A percentile compares a stretch with the other conserved stretches of the same genome.
Evolutionary conservation across 495 filamentous ascomycete genomes (phyloP).

Genomic region (Xylona heveae): DNA sequence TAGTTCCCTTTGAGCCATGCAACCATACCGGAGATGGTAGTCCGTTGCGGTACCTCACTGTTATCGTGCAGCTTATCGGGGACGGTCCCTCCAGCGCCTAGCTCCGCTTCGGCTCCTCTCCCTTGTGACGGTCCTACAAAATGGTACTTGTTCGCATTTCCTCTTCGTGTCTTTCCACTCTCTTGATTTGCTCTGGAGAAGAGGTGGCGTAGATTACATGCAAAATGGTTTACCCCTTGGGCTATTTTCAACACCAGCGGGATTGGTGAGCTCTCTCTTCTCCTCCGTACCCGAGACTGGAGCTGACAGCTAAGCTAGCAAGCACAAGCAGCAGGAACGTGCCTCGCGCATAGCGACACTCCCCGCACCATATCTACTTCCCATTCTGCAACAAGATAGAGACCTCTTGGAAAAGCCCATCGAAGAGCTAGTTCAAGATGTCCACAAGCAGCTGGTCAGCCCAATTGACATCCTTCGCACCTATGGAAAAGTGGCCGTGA

Average conservation of each 20-base stretch:
- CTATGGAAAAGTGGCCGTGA: constrained; percentile 78
- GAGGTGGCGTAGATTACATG: too few species aligned
- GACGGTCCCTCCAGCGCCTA: too few species aligned
- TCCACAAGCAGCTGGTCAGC: constrained; percentile 42
- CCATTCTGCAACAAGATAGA: constrained; percentile 37
- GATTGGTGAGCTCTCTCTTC: constrained; percentile 21
- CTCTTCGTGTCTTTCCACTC: too few species aligned
- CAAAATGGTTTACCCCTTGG: constrained; percentile 33
- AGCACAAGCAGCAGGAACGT: constrained; percentile 61
- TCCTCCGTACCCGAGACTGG: constrained; percentile 1
- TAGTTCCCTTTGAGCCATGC: too few species aligned
- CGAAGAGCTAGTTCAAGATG: constrained; percentile 50
- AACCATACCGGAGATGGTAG: too few species aligned
- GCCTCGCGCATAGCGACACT: constrained; percentile 43
- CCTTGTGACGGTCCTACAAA: too few species aligned
- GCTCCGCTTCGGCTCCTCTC: too few species aligned
- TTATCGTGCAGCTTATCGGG: too few species aligned
- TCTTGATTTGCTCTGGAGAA: too few species aligned
- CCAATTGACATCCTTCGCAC: constrained; percentile 59
- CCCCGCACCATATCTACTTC: constrained; percentile 36
- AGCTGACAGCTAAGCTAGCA: constrained; percentile 23
- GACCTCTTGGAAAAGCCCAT: constrained; percentile 53
- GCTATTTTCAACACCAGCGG: constrained; percentile 33
- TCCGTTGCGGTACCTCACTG: too few species aligned
- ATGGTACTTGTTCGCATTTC: too few species aligned